Evolutionary conservation across 2,329 filamentous ascomycete species (phyloP), one percentile per base, ranked within the genome.

Genomic region (Lasiodiplodia theobromae): DNA sequence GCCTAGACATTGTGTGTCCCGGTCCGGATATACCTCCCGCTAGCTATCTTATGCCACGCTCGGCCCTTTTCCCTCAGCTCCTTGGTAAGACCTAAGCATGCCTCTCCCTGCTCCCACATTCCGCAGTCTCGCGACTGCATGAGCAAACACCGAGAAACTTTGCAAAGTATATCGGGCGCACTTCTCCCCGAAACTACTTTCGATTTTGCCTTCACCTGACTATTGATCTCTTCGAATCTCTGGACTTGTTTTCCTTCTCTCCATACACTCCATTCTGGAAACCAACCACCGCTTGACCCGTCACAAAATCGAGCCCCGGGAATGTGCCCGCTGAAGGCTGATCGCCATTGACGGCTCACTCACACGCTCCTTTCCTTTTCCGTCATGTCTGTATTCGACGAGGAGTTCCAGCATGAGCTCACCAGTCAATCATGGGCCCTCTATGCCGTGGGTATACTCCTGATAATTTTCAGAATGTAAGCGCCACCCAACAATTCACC

Each of bases 401-500:
- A 56, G 25, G 37, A 14, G 16, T 66, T 66, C 23, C 63, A 56
- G 63, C 49, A 31, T 2, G 14, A 18, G 51, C 63, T 66, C 18
- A 37, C 64, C 23, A 67, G 68, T 38, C 70, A 77, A 31, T 76
- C 75, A 70, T 78, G 76, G 76, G 71, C 68, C 14, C 65, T 77
- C 4, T 77, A 76, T 67, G 71, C 72, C 6, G 71, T 77, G 44
- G 74, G 76, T 16, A 77, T 77, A 66, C 70, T 73, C 51, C 63
- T 75, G 28, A 77, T 78, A 47, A 18, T 68, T 12, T 37, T 76
- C n/a, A 71, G 76, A 69, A 72, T 72, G 76, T 78, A 64, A 11
- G 51, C 23, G 54, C 21, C 18, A 28, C 25, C 28, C 8, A 21
- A 3, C 21, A 10, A 16, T 18, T 2, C 7, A 6, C 11, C 7